Evolutionary conservation across 768 basidiomycete genomes (phyloP).

Genomic region (Leccinellum luteum): DNA sequence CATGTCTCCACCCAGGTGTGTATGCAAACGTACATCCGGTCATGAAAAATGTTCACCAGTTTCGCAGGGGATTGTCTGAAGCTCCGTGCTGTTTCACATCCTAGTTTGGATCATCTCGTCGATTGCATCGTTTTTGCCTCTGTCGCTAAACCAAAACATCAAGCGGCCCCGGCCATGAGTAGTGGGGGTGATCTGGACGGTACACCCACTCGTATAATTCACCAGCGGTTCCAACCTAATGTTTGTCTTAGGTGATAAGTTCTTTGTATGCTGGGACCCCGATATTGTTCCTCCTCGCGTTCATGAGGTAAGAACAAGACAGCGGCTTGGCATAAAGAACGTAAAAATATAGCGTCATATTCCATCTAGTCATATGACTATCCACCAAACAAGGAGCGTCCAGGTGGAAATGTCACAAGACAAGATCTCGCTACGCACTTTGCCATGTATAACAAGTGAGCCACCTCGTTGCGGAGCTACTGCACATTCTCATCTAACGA

Average conservation of each 20-base stretch:
- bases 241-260: conserved; percentile 51
- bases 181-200: conserved; percentile 67
- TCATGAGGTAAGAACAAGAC: conserved; percentile 42
- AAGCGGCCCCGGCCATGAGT: conserved; percentile 67
- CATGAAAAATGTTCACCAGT: not conserved
- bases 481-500: not conserved
- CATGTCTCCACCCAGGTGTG: conserved; percentile 64
- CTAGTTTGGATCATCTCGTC: conserved; percentile 51
- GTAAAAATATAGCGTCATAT: not conserved
- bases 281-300: conserved; percentile 56
- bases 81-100: conserved; percentile 53
- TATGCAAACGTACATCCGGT: not conserved
- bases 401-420: conserved; percentile 46
- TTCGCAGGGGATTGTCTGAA: conserved; percentile 59
- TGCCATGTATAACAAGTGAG: conserved; percentile 61
- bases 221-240: not conserved
- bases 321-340: too few relatives aligned
- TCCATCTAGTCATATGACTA: conserved; percentile 58
- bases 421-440: conserved; percentile 64
- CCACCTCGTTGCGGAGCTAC: not conserved
- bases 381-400: conserved; percentile 57
- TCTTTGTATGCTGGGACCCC: conserved; percentile 68
- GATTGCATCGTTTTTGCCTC: conserved; percentile 70
- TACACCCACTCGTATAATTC: conserved; percentile 12
- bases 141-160: conserved; percentile 52